Base-by-base conservation (phyloP, 1,284 basidiomycete genomes). In the Irpex sp. region DNA sequence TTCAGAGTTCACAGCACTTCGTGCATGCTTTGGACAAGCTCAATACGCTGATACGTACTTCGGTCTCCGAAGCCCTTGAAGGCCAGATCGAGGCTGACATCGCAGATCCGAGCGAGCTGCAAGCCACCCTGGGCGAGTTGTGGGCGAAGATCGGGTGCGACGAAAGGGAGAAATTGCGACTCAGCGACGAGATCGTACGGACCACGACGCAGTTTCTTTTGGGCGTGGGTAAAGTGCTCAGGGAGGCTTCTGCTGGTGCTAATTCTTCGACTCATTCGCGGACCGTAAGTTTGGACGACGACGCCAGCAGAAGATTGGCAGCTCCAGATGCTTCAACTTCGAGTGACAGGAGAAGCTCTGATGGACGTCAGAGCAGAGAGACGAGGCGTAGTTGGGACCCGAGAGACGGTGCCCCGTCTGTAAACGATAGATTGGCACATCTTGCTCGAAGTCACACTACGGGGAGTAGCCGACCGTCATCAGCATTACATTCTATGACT, bases 101-200 rank as follows among this genome's bases (percentile, higher is more conserved):
- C 1, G 83, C 80, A 33, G 78, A 77, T 17, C 72, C 71, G 49
- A 73, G 71, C 21, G 74, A 66, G 8, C 64, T 56, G 13, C 69
- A 70, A 17, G 72, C 74, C 47, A 79, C 82, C 54, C 69, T 84
- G 26, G 80, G 78, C 3, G 84, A 85, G 61, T 74, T 91, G 21
- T 93, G 89, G 89, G 78, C 82, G 60, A 75, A 79, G 57, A 82
- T 92, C 8, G 87, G 88, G 0, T 81, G 79, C 3, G 90, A 93
- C 63, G 89, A 86, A 69, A 75, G 90, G 46, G 91, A 93, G 61
- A 82, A 83, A 57, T 67, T 90, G 64, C 79, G 88, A 67, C 80
- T 86, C 57, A 89, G 88, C 64, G 91, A 93, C 71, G 91, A 93
- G 69, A 77, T 92, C 50, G 86, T 93, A 1, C 77, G 92, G 59